phyloP scores from a whole-genome alignment of 108 stramenopile genomes.

The Parietichytrium sp. region DNA sequence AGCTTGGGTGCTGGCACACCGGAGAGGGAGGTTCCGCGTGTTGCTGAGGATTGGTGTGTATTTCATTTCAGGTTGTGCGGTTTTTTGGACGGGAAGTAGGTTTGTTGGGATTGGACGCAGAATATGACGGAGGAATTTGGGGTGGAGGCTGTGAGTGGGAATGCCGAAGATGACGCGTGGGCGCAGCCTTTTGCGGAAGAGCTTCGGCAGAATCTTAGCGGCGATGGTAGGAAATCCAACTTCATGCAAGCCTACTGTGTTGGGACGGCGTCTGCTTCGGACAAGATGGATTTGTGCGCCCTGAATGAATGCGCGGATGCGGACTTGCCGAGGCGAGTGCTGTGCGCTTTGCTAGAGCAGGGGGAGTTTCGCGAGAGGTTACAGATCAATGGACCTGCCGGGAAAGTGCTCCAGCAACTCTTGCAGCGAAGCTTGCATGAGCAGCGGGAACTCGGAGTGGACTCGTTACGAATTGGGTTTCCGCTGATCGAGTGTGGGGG shows the following conservation, averaged over 20 bases:
- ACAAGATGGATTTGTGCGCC: not conserved
- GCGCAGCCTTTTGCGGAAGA: constrained; percentile 2
- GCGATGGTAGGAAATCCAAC: constrained; percentile 16
- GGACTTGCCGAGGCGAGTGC: not conserved
- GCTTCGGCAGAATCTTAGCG: not conserved
- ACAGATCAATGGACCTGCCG: not conserved
- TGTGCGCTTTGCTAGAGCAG: not conserved
- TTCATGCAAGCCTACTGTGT: constrained; percentile 1
- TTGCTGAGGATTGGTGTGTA: too few species aligned
- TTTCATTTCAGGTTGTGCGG: too few species aligned
- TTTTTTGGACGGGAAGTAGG: too few species aligned
- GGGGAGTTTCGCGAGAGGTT: not conserved
- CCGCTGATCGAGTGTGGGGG: not conserved
- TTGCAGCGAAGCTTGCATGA: not conserved
- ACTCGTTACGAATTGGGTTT: not conserved
- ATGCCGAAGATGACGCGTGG: not conserved
- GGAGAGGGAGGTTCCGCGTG: too few species aligned
- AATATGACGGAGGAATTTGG: too few species aligned
- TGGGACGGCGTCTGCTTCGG: not conserved
- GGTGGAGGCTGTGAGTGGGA: not conserved
- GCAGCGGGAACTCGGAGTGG: not conserved
- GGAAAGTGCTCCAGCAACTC: not conserved
- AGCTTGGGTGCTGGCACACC: too few species aligned
- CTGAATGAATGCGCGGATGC: not conserved
- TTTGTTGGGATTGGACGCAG: too few species aligned